Conservation (phyloP, 164 flowering plant genomes). For the Platanus orientalis region DNA sequence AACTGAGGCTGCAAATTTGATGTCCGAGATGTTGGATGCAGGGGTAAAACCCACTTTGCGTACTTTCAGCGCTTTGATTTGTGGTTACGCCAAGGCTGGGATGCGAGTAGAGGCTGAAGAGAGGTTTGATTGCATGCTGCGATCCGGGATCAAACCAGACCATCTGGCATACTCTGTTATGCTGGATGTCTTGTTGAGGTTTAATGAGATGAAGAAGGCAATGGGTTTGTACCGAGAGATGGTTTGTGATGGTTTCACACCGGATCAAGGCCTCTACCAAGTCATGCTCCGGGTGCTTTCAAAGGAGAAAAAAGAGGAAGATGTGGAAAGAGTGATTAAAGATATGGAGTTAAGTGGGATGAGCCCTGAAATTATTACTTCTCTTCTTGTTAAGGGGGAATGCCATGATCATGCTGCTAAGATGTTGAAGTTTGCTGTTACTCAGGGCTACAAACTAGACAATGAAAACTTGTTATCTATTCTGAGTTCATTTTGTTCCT, state of each 20-base stretch:
- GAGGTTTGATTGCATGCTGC: constrained; percentile 61
- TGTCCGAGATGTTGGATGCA: constrained; percentile 80
- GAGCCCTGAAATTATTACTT: constrained; percentile 48
- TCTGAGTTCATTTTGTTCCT: constrained; percentile 55
- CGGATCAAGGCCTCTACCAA: constrained; percentile 59
- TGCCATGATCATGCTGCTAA: constrained; percentile 65
- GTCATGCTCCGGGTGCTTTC: constrained; percentile 45
- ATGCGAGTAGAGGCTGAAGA: constrained; percentile 66
- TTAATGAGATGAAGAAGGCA: constrained; percentile 49
- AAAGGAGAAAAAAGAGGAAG: constrained; percentile 45
- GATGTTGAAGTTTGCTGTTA: constrained; percentile 50
- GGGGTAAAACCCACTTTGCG: constrained; percentile 77
- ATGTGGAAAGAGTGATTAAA: constrained; percentile 41
- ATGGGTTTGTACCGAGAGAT: constrained; percentile 56
- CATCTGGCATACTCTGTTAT: constrained; percentile 78
- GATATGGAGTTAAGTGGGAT: constrained; percentile 63
- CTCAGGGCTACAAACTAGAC: constrained; percentile 49
- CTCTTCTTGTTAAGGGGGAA: constrained; percentile 62
- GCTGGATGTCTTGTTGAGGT: constrained; percentile 71
- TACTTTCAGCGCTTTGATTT: constrained; percentile 86
- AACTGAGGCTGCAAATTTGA: constrained; percentile 63
- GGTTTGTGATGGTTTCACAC: constrained; percentile 57
- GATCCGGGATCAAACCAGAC: constrained; percentile 84
- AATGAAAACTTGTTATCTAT: constrained; percentile 49
- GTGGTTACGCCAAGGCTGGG: constrained; percentile 92